Percentiles rank a stretch among this genome's conserved stretches.
phyloP scores from a whole-genome alignment of 2,329 filamentous ascomycete genomes.

The Apiospora saccharicola region DNA sequence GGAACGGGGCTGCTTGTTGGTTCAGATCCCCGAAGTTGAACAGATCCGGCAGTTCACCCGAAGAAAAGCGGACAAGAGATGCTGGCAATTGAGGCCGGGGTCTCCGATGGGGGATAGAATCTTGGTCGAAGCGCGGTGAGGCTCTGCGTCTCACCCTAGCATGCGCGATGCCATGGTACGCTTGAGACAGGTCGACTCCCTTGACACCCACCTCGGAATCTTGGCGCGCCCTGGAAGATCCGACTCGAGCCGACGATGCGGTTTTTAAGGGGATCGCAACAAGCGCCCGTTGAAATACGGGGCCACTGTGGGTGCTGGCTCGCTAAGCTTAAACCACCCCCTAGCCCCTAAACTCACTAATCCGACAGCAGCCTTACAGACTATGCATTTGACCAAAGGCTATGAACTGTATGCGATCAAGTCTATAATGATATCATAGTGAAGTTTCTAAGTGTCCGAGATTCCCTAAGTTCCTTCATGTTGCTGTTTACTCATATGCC shows the following conservation, averaged over 20 bases:
- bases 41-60: slow-evolving; percentile 18
- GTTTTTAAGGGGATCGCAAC: not conserved
- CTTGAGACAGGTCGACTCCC: slow-evolving; percentile 9
- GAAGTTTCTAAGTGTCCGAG: fast-evolving
- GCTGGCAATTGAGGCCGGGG: not conserved
- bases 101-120: too few species aligned
- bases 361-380: not conserved
- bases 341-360: slow-evolving; percentile 1
- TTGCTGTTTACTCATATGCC: not conserved
- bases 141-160: slow-evolving; percentile 7
- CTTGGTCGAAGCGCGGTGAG: not conserved
- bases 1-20: slow-evolving; percentile 10
- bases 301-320: not conserved
- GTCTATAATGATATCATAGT: not conserved
- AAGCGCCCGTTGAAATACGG: slow-evolving; percentile 6
- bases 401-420: not conserved
- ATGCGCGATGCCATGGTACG: slow-evolving; percentile 5
- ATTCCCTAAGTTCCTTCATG: too few species aligned
- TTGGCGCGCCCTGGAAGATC: slow-evolving; percentile 20
- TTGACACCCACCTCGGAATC: not conserved
- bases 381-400: not conserved
- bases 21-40: not conserved
- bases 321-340: not conserved
- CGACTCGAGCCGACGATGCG: slow-evolving; percentile 20
- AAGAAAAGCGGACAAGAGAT: not conserved